A percentile compares a stretch with the other conserved stretches of the same genome.
Evolutionary conservation across 73 alveolate species (phyloP).

Genomic region (Vitrella brassicaformis): DNA sequence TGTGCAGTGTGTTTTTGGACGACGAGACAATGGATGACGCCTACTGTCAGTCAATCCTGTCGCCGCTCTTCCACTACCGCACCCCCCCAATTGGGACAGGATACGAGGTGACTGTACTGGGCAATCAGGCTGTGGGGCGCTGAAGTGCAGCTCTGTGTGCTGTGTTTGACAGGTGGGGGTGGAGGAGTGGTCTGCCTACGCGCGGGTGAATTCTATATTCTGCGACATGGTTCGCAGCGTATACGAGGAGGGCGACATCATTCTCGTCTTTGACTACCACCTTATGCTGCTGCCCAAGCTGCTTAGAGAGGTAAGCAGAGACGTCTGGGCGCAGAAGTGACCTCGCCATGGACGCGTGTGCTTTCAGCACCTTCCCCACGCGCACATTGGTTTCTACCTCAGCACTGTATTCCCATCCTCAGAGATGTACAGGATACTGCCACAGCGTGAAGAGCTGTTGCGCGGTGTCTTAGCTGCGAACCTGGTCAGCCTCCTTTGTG

Average conservation of each 20-base stretch:
- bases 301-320: slow-evolving; percentile 1
- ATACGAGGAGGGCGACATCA: not conserved
- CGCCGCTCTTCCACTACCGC: slow-evolving; percentile 8
- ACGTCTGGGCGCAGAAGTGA: not conserved
- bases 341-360: no score
- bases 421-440: slow-evolving; percentile 4
- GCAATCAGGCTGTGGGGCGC: no score
- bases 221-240: not conserved
- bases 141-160: no score
- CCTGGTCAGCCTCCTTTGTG: not conserved
- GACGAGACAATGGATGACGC: no score
- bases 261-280: slow-evolving; percentile 8
- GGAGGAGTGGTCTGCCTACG: not conserved
- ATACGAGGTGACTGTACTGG: not conserved
- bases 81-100: slow-evolving; percentile 10
- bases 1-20: no score
- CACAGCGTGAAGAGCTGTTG: slow-evolving; percentile 16
- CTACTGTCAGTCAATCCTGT: no score
- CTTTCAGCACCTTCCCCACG: no score
- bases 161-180: no score
- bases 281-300: slow-evolving; percentile 19
- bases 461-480: slow-evolving; percentile 4
- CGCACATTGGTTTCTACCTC: not conserved
- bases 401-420: not conserved
- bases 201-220: not conserved